Evolutionary conservation across 1,139 yeast genomes (phyloP).

Genomic region (Geotrichum siamense): DNA sequence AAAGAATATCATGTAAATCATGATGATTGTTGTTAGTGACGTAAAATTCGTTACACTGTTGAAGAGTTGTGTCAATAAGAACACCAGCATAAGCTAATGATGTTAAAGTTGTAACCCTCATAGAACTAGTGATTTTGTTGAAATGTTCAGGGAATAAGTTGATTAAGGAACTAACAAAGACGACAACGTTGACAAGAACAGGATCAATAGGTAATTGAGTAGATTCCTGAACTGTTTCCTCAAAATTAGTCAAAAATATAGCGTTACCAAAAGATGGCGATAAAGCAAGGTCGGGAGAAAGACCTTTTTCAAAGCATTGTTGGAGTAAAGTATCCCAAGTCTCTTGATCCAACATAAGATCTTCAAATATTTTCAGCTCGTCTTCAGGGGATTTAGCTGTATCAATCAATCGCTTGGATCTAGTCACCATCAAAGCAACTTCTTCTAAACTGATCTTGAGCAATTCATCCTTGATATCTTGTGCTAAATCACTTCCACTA

Average conservation of each 20-base stretch:
- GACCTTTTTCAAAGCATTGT: slow-evolving; percentile 11
- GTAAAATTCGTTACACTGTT: slow-evolving; percentile 5
- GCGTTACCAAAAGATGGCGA: slow-evolving; percentile 15
- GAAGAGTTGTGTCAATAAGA: slow-evolving; percentile 9
- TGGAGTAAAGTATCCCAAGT: slow-evolving; percentile 9
- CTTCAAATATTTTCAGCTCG: slow-evolving; percentile 6
- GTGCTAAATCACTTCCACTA: slow-evolving; percentile 9
- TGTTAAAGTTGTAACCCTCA: neutral
- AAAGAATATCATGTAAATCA: slow-evolving; percentile 11
- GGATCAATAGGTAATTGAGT: neutral
- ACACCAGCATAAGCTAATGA: slow-evolving; percentile 13
- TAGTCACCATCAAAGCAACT: slow-evolving; percentile 10
- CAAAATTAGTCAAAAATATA: slow-evolving; percentile 8
- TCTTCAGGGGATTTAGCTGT: slow-evolving; percentile 3
- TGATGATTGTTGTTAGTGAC: slow-evolving; percentile 1
- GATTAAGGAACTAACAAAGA: slow-evolving; percentile 11
- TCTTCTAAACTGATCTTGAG: slow-evolving; percentile 9
- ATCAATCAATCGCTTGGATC: slow-evolving; percentile 12
- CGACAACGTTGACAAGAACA: slow-evolving; percentile 11
- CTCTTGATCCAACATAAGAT: slow-evolving; percentile 4
- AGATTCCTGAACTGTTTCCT: slow-evolving; percentile 3
- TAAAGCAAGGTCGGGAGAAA: slow-evolving; percentile 6
- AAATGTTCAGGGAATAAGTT: slow-evolving; percentile 9
- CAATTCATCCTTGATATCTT: slow-evolving; percentile 13
- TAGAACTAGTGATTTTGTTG: neutral